These are phyloP conservation scores for Aspergillus amoenus DNA, from an alignment of 2,329 filamentous ascomycete genomes.

Conservation along the genomic window DNA sequence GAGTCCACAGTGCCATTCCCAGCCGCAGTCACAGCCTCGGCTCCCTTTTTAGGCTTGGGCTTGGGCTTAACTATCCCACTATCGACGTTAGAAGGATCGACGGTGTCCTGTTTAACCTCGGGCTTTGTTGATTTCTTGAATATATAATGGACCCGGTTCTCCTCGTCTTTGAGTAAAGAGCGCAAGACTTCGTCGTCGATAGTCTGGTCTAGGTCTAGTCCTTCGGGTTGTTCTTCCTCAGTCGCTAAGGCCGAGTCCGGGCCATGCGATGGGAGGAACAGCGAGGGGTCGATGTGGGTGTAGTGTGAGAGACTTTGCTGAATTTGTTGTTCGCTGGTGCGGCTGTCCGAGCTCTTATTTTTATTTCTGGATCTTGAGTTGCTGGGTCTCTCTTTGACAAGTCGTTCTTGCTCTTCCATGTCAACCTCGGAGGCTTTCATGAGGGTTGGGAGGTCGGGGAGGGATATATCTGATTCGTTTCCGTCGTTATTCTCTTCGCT, in stretches of 20 bases:
- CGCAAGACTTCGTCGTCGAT: conserved; percentile 36
- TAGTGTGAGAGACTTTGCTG: conserved; percentile 45
- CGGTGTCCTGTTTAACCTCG: conserved; percentile 15
- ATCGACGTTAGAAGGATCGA: neutral
- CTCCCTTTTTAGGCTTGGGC: neutral
- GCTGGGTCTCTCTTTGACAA: conserved; percentile 15
- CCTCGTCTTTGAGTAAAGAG: conserved; percentile 38
- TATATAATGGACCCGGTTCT: conserved; percentile 39
- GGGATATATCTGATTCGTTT: conserved; percentile 19
- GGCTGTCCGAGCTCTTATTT: neutral
- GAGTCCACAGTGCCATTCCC: neutral
- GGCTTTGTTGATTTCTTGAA: conserved; percentile 38
- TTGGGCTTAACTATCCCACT: neutral
- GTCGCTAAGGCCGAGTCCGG: conserved; percentile 7
- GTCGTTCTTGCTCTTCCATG: conserved; percentile 34
- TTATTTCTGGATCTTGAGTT: neutral
- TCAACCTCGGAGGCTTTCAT: conserved; percentile 43
- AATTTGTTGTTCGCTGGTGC: conserved; percentile 34
- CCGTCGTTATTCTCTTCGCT: conserved; percentile 11
- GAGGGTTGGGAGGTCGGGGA: conserved; percentile 32
- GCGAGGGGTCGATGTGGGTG: conserved; percentile 41
- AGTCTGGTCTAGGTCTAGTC: conserved; percentile 24
- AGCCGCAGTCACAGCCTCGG: neutral
- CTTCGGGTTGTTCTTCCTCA: conserved; percentile 4
- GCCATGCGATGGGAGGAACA: conserved; percentile 20